Base-by-base conservation (phyloP, 306 rosid species). In the Erythrophleum fordii region DNA sequence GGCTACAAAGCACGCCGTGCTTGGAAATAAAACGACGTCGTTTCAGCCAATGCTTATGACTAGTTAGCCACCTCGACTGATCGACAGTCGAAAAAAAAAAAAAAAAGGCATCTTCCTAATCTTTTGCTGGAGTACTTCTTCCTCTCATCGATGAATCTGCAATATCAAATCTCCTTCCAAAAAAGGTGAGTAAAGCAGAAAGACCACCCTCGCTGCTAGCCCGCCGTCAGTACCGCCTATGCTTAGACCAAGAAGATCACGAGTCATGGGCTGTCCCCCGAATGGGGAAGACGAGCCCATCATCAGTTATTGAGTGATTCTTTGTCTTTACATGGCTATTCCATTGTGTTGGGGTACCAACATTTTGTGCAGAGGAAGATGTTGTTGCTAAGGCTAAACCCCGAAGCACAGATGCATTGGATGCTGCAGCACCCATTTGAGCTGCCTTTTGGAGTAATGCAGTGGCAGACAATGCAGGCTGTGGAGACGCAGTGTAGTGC, bases 371-470 rank as follows among this genome's bases (percentile, higher is more conserved):
- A 2, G 51, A 3, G 11, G 87, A 41, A 7, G 90, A 51, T 11
- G 90, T 11, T 3, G 85, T 31, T 13, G 92, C 61, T 61, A 91
- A 56, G 58, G 93, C 94, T 10, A 92, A 85, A 29, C 93, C 89
- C 4, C 90, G 92, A 22, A 92, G 89, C 39, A 91, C 74, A 8
- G 98, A 91, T 0, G 88, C 86, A 31, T 84, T 92, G 11, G 98
- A 88, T 1, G 92, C 34, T 1, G 92, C 73, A 0, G 91, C 87
- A 7, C 97, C 97, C 88, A 92, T 87, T 81, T 92, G 91, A 18
- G 98, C 98, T 4, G 98, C 98, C 70, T 92, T 94, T 37, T 92
- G 98, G 70, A 94, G 97, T 45, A 94, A 71, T 52, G 98, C 98
- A 0, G 98, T 94, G 29, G 98, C 98, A 1, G 98, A 94, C 87